These are phyloP conservation scores for Podosphaera aphanis DNA, from an alignment of 2,329 filamentous ascomycete species.

Conservation along the genomic window DNA sequence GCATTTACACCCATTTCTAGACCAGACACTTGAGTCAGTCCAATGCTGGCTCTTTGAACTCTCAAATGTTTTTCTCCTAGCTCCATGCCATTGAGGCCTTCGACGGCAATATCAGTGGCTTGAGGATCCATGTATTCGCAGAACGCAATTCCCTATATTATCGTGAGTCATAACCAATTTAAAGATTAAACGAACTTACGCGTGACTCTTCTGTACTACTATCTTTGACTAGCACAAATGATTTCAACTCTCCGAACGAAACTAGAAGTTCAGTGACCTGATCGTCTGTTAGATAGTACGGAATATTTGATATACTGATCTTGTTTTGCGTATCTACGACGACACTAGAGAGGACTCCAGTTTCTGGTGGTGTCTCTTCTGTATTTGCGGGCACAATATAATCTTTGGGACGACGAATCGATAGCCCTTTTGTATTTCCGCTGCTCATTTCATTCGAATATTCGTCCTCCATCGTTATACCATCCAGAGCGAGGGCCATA, in stretches of 20 bases:
- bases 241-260: conserved; percentile 80
- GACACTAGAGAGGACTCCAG: conserved; percentile 51
- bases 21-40: conserved; percentile 74
- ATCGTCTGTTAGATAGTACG: conserved; percentile 67
- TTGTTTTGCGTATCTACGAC: conserved; percentile 91
- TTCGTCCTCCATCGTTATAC: conserved; percentile 65
- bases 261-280: conserved; percentile 77
- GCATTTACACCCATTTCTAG: conserved; percentile 92
- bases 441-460: conserved; percentile 29
- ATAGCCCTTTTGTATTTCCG: conserved; percentile 32
- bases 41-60: conserved; percentile 74
- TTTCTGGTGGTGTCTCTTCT: conserved; percentile 50
- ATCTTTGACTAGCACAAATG: conserved; percentile 79
- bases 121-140: conserved; percentile 70
- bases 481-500: conserved; percentile 71
- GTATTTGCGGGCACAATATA: conserved; percentile 75
- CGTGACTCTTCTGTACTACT: conserved; percentile 63
- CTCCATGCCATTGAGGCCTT: conserved; percentile 81
- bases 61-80: conserved; percentile 69
- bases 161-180: conserved; percentile 1
- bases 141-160: conserved; percentile 65
- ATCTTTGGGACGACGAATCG: conserved; percentile 76
- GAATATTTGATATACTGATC: conserved; percentile 77
- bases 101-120: conserved; percentile 64
- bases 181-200: conserved; percentile 27